phyloP scores from a whole-genome alignment of 352 stramenopile species.

The Albugo candida region DNA sequence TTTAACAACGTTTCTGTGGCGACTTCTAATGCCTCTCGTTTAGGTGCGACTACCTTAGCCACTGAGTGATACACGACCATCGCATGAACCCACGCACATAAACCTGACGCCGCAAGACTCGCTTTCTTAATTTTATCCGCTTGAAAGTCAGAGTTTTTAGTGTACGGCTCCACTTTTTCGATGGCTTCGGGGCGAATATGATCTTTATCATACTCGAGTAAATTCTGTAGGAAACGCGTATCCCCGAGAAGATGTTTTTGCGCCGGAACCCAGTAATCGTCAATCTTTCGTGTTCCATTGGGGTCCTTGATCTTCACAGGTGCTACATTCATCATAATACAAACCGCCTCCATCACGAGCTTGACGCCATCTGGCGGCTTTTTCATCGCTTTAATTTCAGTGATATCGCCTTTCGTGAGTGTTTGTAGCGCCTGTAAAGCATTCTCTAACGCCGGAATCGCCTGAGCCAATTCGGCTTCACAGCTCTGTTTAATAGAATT shows the following conservation, averaged over 20 bases:
- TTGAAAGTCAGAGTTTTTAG: slow-evolving; percentile 80
- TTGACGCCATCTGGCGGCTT: slow-evolving; percentile 89
- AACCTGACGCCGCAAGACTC: slow-evolving; percentile 82
- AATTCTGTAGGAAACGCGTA: slow-evolving; percentile 82
- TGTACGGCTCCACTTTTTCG: slow-evolving; percentile 74
- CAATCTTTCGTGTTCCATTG: slow-evolving; percentile 81
- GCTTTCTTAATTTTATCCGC: slow-evolving; percentile 89
- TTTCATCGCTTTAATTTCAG: slow-evolving; percentile 94
- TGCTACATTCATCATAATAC: slow-evolving; percentile 88
- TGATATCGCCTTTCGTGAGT: slow-evolving; percentile 88
- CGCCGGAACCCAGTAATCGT: slow-evolving; percentile 88
- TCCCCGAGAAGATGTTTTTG: slow-evolving; percentile 87
- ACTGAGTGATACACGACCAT: slow-evolving; percentile 94
- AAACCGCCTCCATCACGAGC: slow-evolving; percentile 88
- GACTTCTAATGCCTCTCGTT: slow-evolving; percentile 81
- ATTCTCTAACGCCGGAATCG: slow-evolving; percentile 82
- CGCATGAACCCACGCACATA: slow-evolving; percentile 91
- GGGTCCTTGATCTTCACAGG: slow-evolving; percentile 87
- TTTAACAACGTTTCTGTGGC: slow-evolving; percentile 74
- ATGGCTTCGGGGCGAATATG: slow-evolving; percentile 84
- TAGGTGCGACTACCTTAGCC: slow-evolving; percentile 84
- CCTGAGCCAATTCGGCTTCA: slow-evolving; percentile 82
- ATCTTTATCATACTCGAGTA: slow-evolving; percentile 93
- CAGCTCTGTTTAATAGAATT: slow-evolving; percentile 82
- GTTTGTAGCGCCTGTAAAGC: slow-evolving; percentile 83